Base-by-base conservation (phyloP, 2,329 filamentous ascomycete genomes). In the Seiridium unicorne region DNA sequence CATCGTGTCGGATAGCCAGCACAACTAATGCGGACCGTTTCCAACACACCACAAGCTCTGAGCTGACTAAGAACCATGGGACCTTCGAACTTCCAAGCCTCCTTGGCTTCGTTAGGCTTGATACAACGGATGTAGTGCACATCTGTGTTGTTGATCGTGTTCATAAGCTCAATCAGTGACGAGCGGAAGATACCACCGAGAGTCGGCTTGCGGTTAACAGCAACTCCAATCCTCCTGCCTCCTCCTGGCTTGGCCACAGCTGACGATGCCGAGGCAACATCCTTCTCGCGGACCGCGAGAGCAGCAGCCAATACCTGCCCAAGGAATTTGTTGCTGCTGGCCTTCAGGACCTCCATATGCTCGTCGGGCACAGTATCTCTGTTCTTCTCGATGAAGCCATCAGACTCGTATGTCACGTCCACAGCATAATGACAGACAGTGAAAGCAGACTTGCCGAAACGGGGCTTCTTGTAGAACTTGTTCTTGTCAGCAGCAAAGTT, bases 301-400 rank as follows among this genome's bases (percentile, higher is more conserved):
- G 94, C 94, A 40, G 93, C 92, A 56, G 93, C 90, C 48, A 99
- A 78, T 5, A 99, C 92, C 60, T 92, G 85, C 49, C 84, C 86
- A 59, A 99, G 81, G 81, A 99, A 99, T 54, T 81, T 79, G 76
- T 97, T 99, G 38, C 86, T 89, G 1, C 93, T 96, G 56, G 88
- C 88, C 67, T 87, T 89, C 65, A 99, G 84, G 44, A 99, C 90
- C 61, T 95, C 93, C 88, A 99, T 91, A 73, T 98, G 95, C 79
- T 99, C 95, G 72, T 99, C 95, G 5, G 95, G 95, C 51, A 99
- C 95, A 26, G 96, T 99, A 76, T 99, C 95, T 75, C 95, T 88
- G 77, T 99, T 99, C 85, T 99, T 99, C 76, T 99, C 96, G 70
- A 99, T 97, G 78, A 99, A 99, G 51, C 95, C 95, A 69, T 99